Percentiles rank a stretch among this genome's conserved stretches.
Conservation (phyloP, 2,329 filamentous ascomycete genomes). For the Colletotrichum liaoningense region DNA sequence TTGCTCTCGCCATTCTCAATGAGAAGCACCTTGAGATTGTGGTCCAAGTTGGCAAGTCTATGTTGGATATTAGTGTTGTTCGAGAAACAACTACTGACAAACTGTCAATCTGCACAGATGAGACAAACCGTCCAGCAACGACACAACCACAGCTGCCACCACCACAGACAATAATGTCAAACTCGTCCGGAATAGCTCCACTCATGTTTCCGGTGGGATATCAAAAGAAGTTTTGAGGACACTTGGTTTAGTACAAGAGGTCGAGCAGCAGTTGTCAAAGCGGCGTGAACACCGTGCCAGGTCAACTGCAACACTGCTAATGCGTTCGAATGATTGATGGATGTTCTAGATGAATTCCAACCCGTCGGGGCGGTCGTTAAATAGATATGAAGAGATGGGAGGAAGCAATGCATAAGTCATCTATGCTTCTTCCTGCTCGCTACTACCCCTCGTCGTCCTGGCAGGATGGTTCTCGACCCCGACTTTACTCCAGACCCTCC, state of each 20-base stretch:
- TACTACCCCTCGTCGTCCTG: conserved; percentile 2
- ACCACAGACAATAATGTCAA: conserved; percentile 84
- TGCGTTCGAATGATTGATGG: neutral
- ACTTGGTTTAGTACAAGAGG: neutral
- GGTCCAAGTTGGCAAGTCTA: conserved; percentile 79
- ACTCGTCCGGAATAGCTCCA: conserved; percentile 73
- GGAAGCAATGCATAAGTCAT: neutral
- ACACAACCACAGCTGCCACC: conserved; percentile 76
- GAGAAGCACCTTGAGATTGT: conserved; percentile 76
- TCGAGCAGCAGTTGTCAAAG: conserved; percentile 2
- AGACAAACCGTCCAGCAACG: conserved; percentile 64
- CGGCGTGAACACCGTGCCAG: conserved; percentile 21
- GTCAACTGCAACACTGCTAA: conserved; percentile 25
- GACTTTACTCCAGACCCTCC: conserved; percentile 32
- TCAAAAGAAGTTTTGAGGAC: neutral
- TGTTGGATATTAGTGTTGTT: conserved; percentile 49
- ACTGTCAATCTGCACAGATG: neutral
- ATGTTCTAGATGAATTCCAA: conserved; percentile 2
- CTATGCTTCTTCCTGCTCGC: neutral
- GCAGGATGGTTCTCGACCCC: conserved; percentile 24
- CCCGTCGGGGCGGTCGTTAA: conserved; percentile 21
- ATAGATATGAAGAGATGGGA: conserved; percentile 18
- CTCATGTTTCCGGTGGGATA: conserved; percentile 43
- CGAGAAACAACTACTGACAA: conserved; percentile 48
- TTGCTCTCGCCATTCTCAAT: conserved; percentile 80